Conservation (phyloP, 768 basidiomycete genomes). For the Tulasnella sp. region DNA sequence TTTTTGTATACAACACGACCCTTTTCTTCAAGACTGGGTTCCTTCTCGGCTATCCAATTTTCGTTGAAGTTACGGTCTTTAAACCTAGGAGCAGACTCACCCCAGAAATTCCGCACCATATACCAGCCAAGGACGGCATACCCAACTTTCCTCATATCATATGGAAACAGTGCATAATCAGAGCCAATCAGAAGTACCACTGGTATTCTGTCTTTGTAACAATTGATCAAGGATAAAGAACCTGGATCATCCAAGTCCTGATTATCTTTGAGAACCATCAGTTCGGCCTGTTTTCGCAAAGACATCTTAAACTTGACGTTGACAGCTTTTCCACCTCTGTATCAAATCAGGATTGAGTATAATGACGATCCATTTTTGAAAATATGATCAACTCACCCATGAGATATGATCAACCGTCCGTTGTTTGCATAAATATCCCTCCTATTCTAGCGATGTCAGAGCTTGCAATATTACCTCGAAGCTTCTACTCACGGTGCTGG, state of each 20-base stretch:
- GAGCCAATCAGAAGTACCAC: slow-evolving; percentile 62
- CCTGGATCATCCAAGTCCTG: slow-evolving; percentile 58
- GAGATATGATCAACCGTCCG: slow-evolving; percentile 66
- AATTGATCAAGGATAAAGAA: slow-evolving; percentile 52
- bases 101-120: slow-evolving; percentile 57
- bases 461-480: slow-evolving; percentile 2
- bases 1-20: slow-evolving; percentile 28
- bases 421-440: slow-evolving; percentile 53
- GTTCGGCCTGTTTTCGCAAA: slow-evolving; percentile 18
- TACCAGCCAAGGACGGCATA: slow-evolving; percentile 58
- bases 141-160: slow-evolving; percentile 17
- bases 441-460: slow-evolving; percentile 27
- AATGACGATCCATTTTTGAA: too few species aligned
- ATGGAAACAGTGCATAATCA: slow-evolving; percentile 61
- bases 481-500: slow-evolving; percentile 42
- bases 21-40: too few species aligned
- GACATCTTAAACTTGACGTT: background rate
- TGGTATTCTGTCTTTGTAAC: slow-evolving; percentile 40
- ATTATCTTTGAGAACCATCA: slow-evolving; percentile 41
- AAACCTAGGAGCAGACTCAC: slow-evolving; percentile 28
- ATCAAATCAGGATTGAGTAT: background rate
- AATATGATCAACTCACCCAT: slow-evolving; percentile 49
- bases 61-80: background rate
- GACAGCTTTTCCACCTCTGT: slow-evolving; percentile 9
- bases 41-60: background rate